phyloP scores from a whole-genome alignment of 305 asterid genomes.

The Fraxinus dipetala region DNA sequence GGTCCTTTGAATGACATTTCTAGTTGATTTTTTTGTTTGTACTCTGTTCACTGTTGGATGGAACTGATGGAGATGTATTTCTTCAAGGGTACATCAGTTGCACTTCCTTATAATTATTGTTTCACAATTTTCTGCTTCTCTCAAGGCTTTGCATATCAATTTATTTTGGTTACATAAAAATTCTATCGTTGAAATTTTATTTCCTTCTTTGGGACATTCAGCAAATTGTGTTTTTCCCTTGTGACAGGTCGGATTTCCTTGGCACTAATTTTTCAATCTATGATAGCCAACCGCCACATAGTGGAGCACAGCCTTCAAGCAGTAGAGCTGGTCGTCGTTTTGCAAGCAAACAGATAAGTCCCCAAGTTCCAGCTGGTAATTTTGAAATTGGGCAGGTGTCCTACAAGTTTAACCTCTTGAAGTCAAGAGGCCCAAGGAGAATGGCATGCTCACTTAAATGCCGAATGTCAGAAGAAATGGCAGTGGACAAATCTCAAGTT shows the following conservation, averaged over 20 bases:
- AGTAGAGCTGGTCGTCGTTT: constrained; percentile 74
- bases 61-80: neutral
- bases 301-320: constrained; percentile 77
- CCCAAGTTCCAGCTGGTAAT: constrained; percentile 84
- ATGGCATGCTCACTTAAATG: constrained; percentile 68
- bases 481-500: constrained; percentile 25
- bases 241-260: constrained; percentile 86
- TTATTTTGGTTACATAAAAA: neutral
- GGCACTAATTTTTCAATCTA: constrained; percentile 85
- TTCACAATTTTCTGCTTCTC: neutral
- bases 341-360: constrained; percentile 82
- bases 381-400: constrained; percentile 76
- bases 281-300: constrained; percentile 83
- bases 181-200: neutral
- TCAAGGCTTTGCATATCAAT: neutral
- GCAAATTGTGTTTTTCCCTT: neutral
- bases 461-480: constrained; percentile 34
- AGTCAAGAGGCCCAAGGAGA: constrained; percentile 95
- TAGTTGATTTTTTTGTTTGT: neutral
- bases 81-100: neutral
- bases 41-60: neutral
- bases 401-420: constrained; percentile 84
- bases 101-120: neutral
- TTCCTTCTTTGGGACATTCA: neutral
- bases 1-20: neutral